Evolutionary conservation across 2,329 filamentous ascomycete genomes (phyloP), one percentile per base, ranked within the genome.

Genomic region (Fusarium tanahbumbuense): DNA sequence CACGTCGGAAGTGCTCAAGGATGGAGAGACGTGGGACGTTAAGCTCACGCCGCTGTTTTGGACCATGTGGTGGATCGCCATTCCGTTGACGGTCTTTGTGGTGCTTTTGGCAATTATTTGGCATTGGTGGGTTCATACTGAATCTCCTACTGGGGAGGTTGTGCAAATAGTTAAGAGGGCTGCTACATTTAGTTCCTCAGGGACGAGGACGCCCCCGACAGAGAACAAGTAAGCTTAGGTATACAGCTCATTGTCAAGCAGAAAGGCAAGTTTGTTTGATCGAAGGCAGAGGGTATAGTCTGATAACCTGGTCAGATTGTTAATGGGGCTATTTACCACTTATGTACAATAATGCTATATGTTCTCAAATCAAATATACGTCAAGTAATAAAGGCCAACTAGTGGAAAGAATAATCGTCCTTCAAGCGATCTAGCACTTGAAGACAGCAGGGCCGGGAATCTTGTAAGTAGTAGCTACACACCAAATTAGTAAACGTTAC

Each of bases 391-490:
- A 30, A 34, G 42, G n/a, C 65, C 65, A 66, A 40, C 68, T 56
- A 28, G 57, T 62, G 67, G 57, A 45, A 41, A 37, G 50, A 54
- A 49, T 22, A 56, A 25, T 11, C n/a, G 15, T 40, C 7, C 32
- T 56, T 18, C 20, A 41, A 22, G 8, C 18, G 25, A 54, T 58
- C 54, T 75, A 86, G 74, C 85, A 87, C 18, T 75, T 81, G 68
- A 86, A 85, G 5, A 86, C 76, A 2, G 79, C 75, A 37, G 84
- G 85, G 0, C 85, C 84, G 1, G 84, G 84, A 46, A 86, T 80
- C 5, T 75, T 82, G 66, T 87, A 86, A 8, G 77, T 75, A 52
- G 75, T 61, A 6, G 82, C 78, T 79, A n/a, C 5, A 11, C 18
- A 18, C 1, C 18, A n/a, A 16, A 9, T 56, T 56, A 67, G 65